These are phyloP conservation scores for Fusarium fracticaudum DNA, from an alignment of 2,329 filamentous ascomycete genomes.

Conservation along the genomic window DNA sequence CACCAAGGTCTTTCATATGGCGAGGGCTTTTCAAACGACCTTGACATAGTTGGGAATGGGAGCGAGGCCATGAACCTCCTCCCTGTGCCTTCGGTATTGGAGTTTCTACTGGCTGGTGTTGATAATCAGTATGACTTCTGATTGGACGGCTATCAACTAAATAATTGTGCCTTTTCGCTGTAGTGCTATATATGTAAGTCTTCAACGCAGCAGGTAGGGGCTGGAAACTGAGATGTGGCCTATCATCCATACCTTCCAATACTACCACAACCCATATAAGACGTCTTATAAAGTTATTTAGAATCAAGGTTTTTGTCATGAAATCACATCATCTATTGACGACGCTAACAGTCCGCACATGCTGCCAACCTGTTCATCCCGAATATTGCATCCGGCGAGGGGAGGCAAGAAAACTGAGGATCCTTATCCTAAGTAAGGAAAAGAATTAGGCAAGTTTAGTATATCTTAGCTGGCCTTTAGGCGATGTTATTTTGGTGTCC, in stretches of 20 bases:
- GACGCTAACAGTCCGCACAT: not conserved
- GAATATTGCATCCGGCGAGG: not conserved
- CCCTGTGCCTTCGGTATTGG: conserved; percentile 44
- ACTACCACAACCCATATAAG: not conserved
- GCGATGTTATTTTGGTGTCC: not conserved
- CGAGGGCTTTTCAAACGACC: conserved; percentile 20
- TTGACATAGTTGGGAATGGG: conserved; percentile 15
- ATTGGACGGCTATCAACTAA: not conserved
- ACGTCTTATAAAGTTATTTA: not conserved
- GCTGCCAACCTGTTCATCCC: not conserved
- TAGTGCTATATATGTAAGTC: not conserved
- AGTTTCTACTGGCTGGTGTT: conserved; percentile 46
- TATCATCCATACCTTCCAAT: not conserved
- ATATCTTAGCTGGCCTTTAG: not conserved
- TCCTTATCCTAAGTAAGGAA: not conserved
- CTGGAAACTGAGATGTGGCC: not conserved
- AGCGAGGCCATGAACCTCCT: conserved; percentile 32
- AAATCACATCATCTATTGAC: not conserved
- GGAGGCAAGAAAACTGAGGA: not conserved
- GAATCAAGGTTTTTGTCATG: not conserved
- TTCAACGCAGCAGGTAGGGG: not conserved
- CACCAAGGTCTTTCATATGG: conserved; percentile 26
- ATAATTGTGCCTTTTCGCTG: not conserved
- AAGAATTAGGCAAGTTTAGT: not conserved
- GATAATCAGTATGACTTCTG: conserved; percentile 40